A percentile compares a stretch with the other conserved stretches of the same genome.
Evolutionary conservation across 2,329 filamentous ascomycete genomes (phyloP).

Genomic region (Pezicula carpinea): DNA sequence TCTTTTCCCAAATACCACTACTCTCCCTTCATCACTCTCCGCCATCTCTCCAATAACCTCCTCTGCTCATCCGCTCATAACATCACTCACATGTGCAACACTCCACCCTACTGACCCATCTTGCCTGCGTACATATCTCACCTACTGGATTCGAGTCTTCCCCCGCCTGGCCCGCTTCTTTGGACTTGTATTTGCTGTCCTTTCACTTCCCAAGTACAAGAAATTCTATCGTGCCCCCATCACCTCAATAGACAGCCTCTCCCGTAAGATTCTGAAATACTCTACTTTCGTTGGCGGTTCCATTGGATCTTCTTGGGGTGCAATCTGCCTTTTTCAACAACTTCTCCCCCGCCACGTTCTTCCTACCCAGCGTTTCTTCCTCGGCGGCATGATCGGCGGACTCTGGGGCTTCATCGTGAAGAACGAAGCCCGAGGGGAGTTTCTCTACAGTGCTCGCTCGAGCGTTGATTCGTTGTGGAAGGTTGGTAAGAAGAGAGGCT

Average conservation of each 20-base stretch:
- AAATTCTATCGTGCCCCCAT: conserved; percentile 66
- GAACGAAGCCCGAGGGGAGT: conserved; percentile 59
- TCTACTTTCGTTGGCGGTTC: conserved; percentile 75
- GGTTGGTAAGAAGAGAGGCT: conserved; percentile 83
- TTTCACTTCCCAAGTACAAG: conserved; percentile 65
- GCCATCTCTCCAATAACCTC: conserved; percentile 74
- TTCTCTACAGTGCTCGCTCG: conserved; percentile 73
- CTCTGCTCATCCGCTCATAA: conserved; percentile 81
- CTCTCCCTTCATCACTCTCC: conserved; percentile 61
- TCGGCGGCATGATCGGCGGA: conserved; percentile 81
- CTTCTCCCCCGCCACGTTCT: conserved; percentile 70
- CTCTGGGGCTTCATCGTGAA: conserved; percentile 78
- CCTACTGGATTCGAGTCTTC: conserved; percentile 82
- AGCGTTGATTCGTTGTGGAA: conserved; percentile 86
- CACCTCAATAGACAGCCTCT: conserved; percentile 59
- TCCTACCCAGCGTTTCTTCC: conserved; percentile 81
- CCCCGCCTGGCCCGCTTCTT: conserved; percentile 75
- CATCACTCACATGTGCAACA: conserved; percentile 79
- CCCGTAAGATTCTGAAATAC: conserved; percentile 66
- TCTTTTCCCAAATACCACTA: conserved; percentile 69
- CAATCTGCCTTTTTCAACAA: conserved; percentile 82
- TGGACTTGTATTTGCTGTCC: conserved; percentile 62
- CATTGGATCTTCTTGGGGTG: conserved; percentile 84
- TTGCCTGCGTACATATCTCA: conserved; percentile 80
- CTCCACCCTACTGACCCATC: conserved; percentile 86